Conservation (phyloP, 176 grass and related monocot genomes). For the Carex myosuroides region DNA sequence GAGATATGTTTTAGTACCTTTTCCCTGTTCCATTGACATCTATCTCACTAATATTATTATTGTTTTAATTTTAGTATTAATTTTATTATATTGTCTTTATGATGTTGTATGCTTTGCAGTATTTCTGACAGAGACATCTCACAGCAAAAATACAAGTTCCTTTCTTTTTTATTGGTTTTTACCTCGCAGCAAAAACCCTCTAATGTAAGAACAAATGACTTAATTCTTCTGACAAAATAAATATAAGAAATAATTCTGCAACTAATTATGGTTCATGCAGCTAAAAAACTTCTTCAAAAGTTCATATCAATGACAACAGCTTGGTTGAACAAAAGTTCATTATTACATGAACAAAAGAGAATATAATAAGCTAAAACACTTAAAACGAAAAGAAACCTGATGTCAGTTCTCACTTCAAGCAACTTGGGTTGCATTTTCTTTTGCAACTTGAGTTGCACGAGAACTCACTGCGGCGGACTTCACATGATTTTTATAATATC, state of each 20-base stretch:
- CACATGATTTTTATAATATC: background rate
- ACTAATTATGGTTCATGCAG: background rate
- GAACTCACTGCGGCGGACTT: background rate
- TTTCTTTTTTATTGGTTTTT: background rate
- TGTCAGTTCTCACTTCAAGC: background rate
- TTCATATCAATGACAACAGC: background rate
- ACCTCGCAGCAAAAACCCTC: background rate
- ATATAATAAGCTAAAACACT: constrained; percentile 1
- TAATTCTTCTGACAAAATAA: background rate
- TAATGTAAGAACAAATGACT: background rate
- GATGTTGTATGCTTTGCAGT: background rate
- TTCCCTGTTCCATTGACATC: background rate
- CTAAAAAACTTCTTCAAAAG: background rate
- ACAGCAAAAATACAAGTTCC: background rate
- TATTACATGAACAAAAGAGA: constrained; percentile 8
- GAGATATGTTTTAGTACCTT: too few species aligned
- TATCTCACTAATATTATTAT: background rate
- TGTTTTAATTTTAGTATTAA: background rate
- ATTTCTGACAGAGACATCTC: background rate
- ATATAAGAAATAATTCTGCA: constrained; percentile 4
- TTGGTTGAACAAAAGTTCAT: background rate
- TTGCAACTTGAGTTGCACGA: constrained; percentile 32
- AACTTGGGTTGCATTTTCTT: constrained; percentile 31
- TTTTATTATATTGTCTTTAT: background rate
- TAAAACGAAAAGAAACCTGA: background rate